Conservation (phyloP, 805 yeast species). For the Candida germanica region DNA sequence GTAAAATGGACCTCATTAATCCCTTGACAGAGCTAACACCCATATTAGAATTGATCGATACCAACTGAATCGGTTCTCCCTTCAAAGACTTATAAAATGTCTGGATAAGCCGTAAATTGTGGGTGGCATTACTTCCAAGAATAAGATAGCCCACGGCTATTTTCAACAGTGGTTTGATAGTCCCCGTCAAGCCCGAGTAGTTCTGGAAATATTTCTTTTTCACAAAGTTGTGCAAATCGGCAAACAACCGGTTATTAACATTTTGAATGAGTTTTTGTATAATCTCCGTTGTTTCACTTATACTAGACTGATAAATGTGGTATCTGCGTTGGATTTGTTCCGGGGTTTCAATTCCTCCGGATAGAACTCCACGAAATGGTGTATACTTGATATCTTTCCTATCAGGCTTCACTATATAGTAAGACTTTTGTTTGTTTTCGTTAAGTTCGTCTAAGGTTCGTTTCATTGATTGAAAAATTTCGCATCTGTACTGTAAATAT, state of each 20-base stretch:
- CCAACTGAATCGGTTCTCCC: conserved; percentile 17
- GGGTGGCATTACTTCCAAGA: conserved; percentile 39
- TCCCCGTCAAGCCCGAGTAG: conserved; percentile 29
- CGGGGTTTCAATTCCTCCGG: background rate
- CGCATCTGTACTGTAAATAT: too few species aligned
- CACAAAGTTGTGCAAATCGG: conserved; percentile 15
- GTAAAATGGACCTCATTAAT: conserved; percentile 30
- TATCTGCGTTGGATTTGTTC: background rate
- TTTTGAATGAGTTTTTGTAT: conserved; percentile 8
- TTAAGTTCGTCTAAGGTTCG: conserved; percentile 10
- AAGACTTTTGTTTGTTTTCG: conserved; percentile 30
- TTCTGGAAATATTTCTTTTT: conserved; percentile 12
- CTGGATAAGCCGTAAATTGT: conserved; percentile 36
- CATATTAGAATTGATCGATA: conserved; percentile 28
- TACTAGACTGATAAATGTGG: background rate
- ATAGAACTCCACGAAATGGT: background rate
- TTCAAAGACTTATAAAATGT: conserved; percentile 23
- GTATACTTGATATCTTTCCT: background rate
- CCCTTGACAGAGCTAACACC: conserved; percentile 31
- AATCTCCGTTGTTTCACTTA: background rate
- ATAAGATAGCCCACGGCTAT: conserved; percentile 33
- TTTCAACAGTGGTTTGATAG: conserved; percentile 12
- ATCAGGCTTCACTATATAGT: conserved; percentile 22
- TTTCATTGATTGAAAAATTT: too few species aligned
- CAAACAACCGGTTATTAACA: conserved; percentile 31